Base-by-base conservation (phyloP, 495 filamentous ascomycete species). In the Aspergillus conjunctus region DNA sequence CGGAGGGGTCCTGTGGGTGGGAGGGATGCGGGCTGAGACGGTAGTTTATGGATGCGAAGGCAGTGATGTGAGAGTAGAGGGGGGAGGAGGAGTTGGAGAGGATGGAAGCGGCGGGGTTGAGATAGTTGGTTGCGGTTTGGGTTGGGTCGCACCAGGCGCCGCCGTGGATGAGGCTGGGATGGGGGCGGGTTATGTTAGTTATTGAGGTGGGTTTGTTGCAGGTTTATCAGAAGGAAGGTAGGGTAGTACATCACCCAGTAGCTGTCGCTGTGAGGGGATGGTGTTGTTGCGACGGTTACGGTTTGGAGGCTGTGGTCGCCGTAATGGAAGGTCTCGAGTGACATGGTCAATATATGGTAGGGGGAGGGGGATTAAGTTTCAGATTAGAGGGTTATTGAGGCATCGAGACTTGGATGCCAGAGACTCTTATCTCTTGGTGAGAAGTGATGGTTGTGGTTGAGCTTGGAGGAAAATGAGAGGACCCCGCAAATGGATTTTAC, bases 141-240 rank as follows among this genome's bases (percentile, higher is more conserved):
- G 69, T 71, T 48, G 91, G 91, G 67, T 96, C 92, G 58, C 90
- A 84, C 90, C 91, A 97, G 66, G 89, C 92, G 66, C 92, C 92
- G 65, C 93, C 91, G 76, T 96, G 93, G 71, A 96, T 87, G 75
- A 85, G 92, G 66, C 88, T 85, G 54, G 10, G n/a, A n/a, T n/a
- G n/a, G n/a, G n/a, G n/a, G n/a, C n/a, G n/a, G n/a, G 17, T 32
- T 15, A 26, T 48, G 32, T n/a, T 10, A 30, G 10, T 22, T 31
- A 10, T 51, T 51, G 45, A 33, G 22, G 14, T 60, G 32, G 22
- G 6, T 61, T 33, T 43, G 21, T 46, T 43, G 22, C 37, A 20
- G 50, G 52, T 50, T 34, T 32, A 41, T 33, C 48, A 37, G 50
- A 15, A 37, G 7, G 32, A 22, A 43, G 7, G 32, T 22, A 43